Base-by-base conservation (phyloP, 192 early-diverging fungal species). In the Podila epicladia region DNA sequence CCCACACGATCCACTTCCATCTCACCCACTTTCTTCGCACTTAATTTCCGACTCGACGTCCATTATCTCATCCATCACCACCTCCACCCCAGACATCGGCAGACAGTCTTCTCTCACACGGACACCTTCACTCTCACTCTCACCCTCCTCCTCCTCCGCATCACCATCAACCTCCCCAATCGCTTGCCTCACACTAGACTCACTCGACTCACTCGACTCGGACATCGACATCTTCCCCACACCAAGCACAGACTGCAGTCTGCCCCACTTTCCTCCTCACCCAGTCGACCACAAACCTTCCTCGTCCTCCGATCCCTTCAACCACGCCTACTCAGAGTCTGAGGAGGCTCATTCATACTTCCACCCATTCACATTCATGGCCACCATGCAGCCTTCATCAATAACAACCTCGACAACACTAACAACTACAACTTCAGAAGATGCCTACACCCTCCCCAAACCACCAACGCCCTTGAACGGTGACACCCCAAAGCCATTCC, bases 401-500 rank as follows among this genome's bases (percentile, higher is more conserved):
- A 62, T 67, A 48, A 41, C 37, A 57, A 5, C 58, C 31, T 24
- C 35, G 7, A 13, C 31, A 12, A n/a, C 60, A 19, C 17, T 59
- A 17, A 19, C 51, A 12, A 19, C 41, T 3, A 45, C 41, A 45
- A 45, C 41, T 4, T 13, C 41, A 45, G 41, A 45, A 15, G 66
- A 64, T 17, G 31, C 64, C 31, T 79, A 72, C 61, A 29, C 50
- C 13, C 19, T 79, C 20, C 70, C 65, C 8, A 64, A 51, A 26
- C 76, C 70, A 50, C 76, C 75, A 29, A 67, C 69, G 13, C 69
- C 69, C 13, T 17, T n/a, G 24, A 72, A 68, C 51, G 76, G 77
- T 15, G 77, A 80, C 20, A 53, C 77, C 3, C 77, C 77, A 28
- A 80, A 80, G 60, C 70, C 77, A 31, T 80, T 80, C 33, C 77